Evolutionary conservation across 441 rosid genomes (phyloP).

Genomic region (Erodium texanum): DNA sequence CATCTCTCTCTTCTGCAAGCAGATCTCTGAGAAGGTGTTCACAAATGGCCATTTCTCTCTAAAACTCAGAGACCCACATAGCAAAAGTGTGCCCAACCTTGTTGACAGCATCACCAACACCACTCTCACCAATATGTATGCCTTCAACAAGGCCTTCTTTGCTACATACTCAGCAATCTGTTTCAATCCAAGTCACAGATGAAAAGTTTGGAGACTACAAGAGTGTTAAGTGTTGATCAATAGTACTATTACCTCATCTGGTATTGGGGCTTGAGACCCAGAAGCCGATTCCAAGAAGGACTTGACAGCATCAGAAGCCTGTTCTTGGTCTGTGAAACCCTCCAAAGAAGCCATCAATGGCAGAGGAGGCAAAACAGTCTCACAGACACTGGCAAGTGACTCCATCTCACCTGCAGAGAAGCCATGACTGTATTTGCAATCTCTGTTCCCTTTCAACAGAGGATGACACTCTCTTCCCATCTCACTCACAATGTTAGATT

Average conservation of each 20-base stretch:
- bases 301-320: not conserved
- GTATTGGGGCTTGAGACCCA: not conserved
- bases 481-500: not conserved
- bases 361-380: conserved; percentile 48
- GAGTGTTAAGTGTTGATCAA: not conserved
- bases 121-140: not conserved
- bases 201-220: too few species aligned
- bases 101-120: not conserved
- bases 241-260: not conserved
- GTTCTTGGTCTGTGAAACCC: not conserved
- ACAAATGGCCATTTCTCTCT: conserved; percentile 2
- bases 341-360: not conserved
- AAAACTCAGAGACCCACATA: not conserved
- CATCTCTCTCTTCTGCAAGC: conserved; percentile 15
- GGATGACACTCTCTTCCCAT: conserved; percentile 31
- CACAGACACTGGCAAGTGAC: conserved; percentile 41
- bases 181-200: not conserved
- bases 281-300: not conserved
- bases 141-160: not conserved
- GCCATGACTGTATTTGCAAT: conserved; percentile 26
- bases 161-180: not conserved
- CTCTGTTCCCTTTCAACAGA: conserved; percentile 25
- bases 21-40: conserved; percentile 13
- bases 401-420: conserved; percentile 46
- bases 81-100: not conserved